These are phyloP conservation scores for Nannochloris sp. DNA, from an alignment of 139 green algal species.

Conservation along the genomic window DNA sequence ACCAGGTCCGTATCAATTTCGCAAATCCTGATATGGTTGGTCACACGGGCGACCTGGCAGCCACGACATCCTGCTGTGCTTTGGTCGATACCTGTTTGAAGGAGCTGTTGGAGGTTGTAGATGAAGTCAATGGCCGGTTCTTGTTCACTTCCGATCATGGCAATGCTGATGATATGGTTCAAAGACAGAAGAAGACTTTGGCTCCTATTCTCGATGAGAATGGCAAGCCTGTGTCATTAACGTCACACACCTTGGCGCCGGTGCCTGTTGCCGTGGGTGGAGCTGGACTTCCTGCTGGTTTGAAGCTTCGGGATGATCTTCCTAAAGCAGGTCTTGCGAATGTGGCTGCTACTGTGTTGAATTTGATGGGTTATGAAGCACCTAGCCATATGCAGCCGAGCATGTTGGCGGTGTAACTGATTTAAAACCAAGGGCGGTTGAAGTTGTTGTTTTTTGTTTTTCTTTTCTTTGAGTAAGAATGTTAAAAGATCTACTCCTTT, in stretches of 20 bases:
- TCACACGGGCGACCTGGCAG: slow-evolving; percentile 72
- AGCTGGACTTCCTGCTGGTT: slow-evolving; percentile 60
- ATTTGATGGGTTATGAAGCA: slow-evolving; percentile 81
- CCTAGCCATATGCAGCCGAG: slow-evolving; percentile 67
- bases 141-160: slow-evolving; percentile 88
- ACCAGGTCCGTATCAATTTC: slow-evolving; percentile 74
- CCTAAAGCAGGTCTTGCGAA: slow-evolving; percentile 85
- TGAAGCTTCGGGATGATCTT: slow-evolving; percentile 69
- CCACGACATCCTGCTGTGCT: slow-evolving; percentile 49
- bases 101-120: slow-evolving; percentile 57
- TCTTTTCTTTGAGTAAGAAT: too few relatives aligned
- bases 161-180: slow-evolving; percentile 96
- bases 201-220: slow-evolving; percentile 48
- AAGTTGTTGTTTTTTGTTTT: too few relatives aligned
- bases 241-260: slow-evolving; percentile 85
- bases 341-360: slow-evolving; percentile 86
- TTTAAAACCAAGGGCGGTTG: too few relatives aligned
- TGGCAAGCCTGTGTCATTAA: slow-evolving; percentile 78
- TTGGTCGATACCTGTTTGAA: slow-evolving; percentile 72
- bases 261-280: slow-evolving; percentile 88
- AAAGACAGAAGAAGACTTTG: slow-evolving; percentile 80
- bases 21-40: slow-evolving; percentile 87
- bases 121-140: slow-evolving; percentile 53
- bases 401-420: slow-evolving; percentile 39
- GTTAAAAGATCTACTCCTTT: too few relatives aligned